Percentiles rank a stretch among this genome's conserved stretches.
Conservation (phyloP, 805 yeast genomes). For the Pichia membranifaciens region DNA sequence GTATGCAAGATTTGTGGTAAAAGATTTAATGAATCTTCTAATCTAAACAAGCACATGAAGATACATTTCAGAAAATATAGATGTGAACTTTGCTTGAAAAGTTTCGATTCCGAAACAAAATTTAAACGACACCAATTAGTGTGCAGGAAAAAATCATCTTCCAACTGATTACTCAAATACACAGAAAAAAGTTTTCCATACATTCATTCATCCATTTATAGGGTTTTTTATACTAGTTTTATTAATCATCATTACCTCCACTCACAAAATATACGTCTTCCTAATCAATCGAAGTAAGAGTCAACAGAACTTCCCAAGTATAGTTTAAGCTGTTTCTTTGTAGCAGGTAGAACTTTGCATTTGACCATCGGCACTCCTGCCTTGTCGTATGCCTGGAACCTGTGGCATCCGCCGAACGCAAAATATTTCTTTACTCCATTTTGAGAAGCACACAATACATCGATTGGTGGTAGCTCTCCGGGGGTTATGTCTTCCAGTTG, state of each 20-base stretch:
- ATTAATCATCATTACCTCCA: too few relatives aligned
- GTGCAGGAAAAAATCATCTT: conserved; percentile 41
- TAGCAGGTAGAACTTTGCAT: conserved; percentile 70
- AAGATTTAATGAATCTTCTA: conserved; percentile 82
- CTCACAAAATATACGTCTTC: too few relatives aligned
- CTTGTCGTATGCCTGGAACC: conserved; percentile 80
- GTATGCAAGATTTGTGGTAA: conserved; percentile 76
- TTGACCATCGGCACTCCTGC: conserved; percentile 47
- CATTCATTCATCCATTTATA: too few relatives aligned
- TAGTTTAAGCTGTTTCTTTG: conserved; percentile 57
- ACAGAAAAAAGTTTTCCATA: conserved; percentile 50
- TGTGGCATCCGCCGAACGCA: conserved; percentile 88
- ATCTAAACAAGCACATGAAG: conserved; percentile 80
- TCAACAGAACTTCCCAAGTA: conserved; percentile 70
- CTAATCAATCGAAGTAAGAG: conserved; percentile 40
- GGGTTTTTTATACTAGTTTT: too few relatives aligned
- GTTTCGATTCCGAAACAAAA: conserved; percentile 42
- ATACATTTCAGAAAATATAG: conserved; percentile 55
- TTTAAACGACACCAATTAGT: conserved; percentile 34
- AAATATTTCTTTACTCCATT: conserved; percentile 58
- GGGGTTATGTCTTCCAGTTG: conserved; percentile 39
- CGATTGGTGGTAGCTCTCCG: conserved; percentile 79
- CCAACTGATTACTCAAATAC: conserved; percentile 76
- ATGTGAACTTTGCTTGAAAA: conserved; percentile 48
- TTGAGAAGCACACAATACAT: conserved; percentile 63